Percentiles rank a stretch among this genome's conserved stretches.
Conservation (phyloP, 768 basidiomycete species). For the Clitopilus passeckerianus region DNA sequence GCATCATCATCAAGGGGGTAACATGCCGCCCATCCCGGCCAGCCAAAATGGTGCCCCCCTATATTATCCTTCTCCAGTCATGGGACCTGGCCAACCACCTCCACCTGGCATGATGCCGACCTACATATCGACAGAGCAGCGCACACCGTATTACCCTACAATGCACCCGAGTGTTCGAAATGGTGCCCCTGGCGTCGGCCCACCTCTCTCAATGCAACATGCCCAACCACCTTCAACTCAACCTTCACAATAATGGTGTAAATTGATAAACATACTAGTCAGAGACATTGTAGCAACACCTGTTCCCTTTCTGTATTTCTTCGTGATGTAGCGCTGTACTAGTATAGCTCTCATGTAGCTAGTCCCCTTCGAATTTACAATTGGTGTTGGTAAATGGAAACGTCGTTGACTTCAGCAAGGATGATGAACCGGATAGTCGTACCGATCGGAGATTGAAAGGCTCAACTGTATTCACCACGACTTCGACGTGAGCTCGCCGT, state of each 20-base stretch:
- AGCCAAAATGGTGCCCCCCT: neutral
- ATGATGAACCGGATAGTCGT: neutral
- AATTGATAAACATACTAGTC: neutral
- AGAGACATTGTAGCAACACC: neutral
- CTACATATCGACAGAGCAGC: constrained; percentile 10
- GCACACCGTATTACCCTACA: constrained; percentile 27
- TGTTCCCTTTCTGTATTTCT: neutral
- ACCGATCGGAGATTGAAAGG: constrained; percentile 1
- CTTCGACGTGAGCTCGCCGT: neutral
- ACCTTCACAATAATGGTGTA: neutral
- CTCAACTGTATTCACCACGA: neutral
- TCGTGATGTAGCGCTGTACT: neutral
- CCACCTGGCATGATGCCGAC: constrained; percentile 14
- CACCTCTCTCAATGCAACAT: neutral
- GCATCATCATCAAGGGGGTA: neutral
- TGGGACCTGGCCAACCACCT: constrained; percentile 16
- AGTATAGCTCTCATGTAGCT: too few relatives aligned
- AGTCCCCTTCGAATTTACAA: too few relatives aligned
- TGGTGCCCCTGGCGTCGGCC: constrained; percentile 3
- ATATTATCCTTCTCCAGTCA: constrained; percentile 13
- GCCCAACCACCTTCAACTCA: neutral
- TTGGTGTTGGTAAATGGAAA: too few relatives aligned
- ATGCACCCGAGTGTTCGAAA: constrained; percentile 30
- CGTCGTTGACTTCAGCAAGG: too few relatives aligned
- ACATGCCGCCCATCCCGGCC: neutral